These are phyloP conservation scores for Gossypium bickii DNA, from an alignment of 345 rosid genomes.

Conservation along the genomic window DNA sequence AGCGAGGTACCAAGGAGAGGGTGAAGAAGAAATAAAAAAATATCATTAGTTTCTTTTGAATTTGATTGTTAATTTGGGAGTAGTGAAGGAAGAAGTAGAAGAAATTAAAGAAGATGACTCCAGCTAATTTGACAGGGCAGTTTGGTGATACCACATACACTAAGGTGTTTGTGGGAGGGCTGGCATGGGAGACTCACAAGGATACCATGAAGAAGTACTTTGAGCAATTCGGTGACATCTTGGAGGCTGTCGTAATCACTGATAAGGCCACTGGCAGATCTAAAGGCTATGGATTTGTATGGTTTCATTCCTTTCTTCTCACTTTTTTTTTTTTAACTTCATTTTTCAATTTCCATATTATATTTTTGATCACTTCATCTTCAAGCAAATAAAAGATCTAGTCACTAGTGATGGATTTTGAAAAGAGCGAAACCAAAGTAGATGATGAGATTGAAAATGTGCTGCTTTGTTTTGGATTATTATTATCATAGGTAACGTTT, in stretches of 20 bases:
- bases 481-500: conserved; percentile 66
- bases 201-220: conserved; percentile 88
- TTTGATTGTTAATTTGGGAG: neutral
- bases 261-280: conserved; percentile 99
- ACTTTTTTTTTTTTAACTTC: neutral
- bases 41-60: neutral
- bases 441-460: neutral
- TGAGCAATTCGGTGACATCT: conserved; percentile 94
- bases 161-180: conserved; percentile 93
- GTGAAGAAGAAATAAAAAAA: neutral
- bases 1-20: conserved; percentile 2
- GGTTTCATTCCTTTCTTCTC: conserved; percentile 12
- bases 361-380: conserved; percentile 11
- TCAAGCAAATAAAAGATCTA: conserved; percentile 16
- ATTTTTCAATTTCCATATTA: neutral
- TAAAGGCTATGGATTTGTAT: conserved; percentile 98
- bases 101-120: conserved; percentile 31
- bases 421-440: neutral
- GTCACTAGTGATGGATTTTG: conserved; percentile 1
- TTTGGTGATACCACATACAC: conserved; percentile 92
- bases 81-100: neutral
- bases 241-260: conserved; percentile 97
- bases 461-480: neutral
- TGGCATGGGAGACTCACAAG: conserved; percentile 99
- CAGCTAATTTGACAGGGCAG: conserved; percentile 45